A percentile compares a stretch with the other conserved stretches of the same genome.
Conservation (phyloP, 1,284 basidiomycete genomes). For the Trametes versicolor region DNA sequence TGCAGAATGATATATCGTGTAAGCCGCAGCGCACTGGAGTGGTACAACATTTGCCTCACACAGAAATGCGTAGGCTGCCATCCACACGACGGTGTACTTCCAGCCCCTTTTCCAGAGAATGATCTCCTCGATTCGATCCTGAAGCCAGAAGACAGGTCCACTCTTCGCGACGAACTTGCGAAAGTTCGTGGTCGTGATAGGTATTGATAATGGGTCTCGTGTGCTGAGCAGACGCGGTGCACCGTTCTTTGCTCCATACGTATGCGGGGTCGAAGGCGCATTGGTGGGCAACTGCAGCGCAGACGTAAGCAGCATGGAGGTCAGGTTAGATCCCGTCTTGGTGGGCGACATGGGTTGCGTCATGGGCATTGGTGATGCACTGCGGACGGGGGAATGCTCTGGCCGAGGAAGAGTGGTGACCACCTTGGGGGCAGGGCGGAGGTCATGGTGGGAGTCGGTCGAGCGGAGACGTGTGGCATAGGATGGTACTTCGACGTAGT, state of each 20-base stretch:
- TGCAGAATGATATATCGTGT: conserved; percentile 37
- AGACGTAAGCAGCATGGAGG: conserved; percentile 46
- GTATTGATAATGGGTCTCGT: conserved; percentile 74
- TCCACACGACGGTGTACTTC: conserved; percentile 72
- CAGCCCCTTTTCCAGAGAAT: conserved; percentile 77
- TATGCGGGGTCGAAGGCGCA: conserved; percentile 39
- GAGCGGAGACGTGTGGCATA: conserved; percentile 55
- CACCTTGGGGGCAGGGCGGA: conserved; percentile 55
- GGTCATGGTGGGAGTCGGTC: conserved; percentile 33
- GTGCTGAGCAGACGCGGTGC: conserved; percentile 53
- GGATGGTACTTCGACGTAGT: conserved; percentile 61
- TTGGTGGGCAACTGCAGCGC: conserved; percentile 45
- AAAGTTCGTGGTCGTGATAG: conserved; percentile 77
- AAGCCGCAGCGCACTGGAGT: background rate
- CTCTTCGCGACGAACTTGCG: conserved; percentile 72
- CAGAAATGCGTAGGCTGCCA: conserved; percentile 72
- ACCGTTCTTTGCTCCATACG: conserved; percentile 36
- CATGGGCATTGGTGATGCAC: conserved; percentile 36
- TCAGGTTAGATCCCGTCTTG: conserved; percentile 42
- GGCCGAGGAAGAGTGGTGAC: conserved; percentile 56
- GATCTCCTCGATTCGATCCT: conserved; percentile 80
- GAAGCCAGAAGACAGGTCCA: conserved; percentile 80
- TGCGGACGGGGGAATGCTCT: conserved; percentile 32
- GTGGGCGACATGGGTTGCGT: conserved; percentile 33
- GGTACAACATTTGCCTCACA: conserved; percentile 56